A percentile compares a stretch with the other conserved stretches of the same genome.
Evolutionary conservation across 2,329 filamentous ascomycete genomes (phyloP).

Genomic region (Pseudogymnoascus sp.): DNA sequence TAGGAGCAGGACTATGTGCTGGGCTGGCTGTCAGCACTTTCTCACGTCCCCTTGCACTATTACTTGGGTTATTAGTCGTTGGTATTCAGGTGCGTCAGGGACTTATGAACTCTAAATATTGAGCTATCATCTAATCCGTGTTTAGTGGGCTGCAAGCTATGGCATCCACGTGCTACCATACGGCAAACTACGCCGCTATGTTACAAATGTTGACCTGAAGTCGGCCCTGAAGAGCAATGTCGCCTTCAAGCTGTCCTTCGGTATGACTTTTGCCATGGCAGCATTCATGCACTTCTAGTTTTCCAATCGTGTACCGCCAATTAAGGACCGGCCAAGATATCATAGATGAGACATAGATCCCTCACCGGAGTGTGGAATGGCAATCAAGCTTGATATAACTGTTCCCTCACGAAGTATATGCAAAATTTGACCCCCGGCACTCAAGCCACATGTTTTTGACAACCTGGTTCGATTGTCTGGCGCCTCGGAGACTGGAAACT

Average conservation of each 20-base stretch:
- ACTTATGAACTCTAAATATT: neutral
- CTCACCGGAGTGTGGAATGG: slow-evolving; percentile 1
- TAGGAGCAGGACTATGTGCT: slow-evolving; percentile 44
- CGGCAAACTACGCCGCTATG: slow-evolving; percentile 38
- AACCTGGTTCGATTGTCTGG: slow-evolving; percentile 56
- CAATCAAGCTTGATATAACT: neutral
- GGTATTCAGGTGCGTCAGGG: slow-evolving; percentile 49
- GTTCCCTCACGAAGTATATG: slow-evolving; percentile 46
- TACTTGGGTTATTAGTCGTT: slow-evolving; percentile 58
- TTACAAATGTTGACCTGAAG: slow-evolving; percentile 42
- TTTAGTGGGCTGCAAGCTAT: slow-evolving; percentile 41
- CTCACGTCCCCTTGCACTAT: slow-evolving; percentile 59
- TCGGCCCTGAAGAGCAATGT: slow-evolving; percentile 31
- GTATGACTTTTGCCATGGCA: slow-evolving; percentile 64
- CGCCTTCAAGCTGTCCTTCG: slow-evolving; percentile 49
- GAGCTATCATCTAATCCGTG: slow-evolving; percentile 18
- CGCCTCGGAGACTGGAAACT: slow-evolving; percentile 49
- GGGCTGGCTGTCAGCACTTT: slow-evolving; percentile 63
- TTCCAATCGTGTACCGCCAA: slow-evolving; percentile 10
- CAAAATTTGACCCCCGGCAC: slow-evolving; percentile 52
- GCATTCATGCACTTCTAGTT: slow-evolving; percentile 51
- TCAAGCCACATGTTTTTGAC: slow-evolving; percentile 68
- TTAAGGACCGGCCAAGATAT: neutral
- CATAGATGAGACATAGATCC: slow-evolving; percentile 5
- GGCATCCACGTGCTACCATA: slow-evolving; percentile 40